Evolutionary conservation across 805 yeast species (phyloP), one percentile per base, ranked within the genome.

Genomic region (Teunomyces cretensis): DNA sequence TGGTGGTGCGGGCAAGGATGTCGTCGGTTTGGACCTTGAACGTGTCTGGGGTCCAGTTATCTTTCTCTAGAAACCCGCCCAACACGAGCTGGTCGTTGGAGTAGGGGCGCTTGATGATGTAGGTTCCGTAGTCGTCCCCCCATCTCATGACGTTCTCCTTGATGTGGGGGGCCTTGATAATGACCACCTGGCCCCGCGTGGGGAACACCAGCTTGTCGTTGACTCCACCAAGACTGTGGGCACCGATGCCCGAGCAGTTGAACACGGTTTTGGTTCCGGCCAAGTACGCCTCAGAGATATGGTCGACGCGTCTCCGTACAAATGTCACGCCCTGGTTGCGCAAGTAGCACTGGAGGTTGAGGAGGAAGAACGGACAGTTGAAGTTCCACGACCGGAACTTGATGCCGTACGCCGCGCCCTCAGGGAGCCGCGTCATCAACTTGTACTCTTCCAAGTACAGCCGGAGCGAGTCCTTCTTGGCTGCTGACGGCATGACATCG

Each of bases 161-260:
- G 48, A 86, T 70, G 53, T 84, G 86, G 2, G 90, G 89, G 0
- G 89, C 88, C 48, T 72, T 76, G 16, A 86, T 73, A 8, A 86
- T 83, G 14, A 86, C 84, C 19, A 86, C 89, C 57, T 87, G 95
- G 4, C 96, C 96, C 47, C 96, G 70, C 0, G 87, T 80, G 6
- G 96, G 92, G 52, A 81, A 84, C 14, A 84, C 77, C 1, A 67
- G 64, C 7, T 66, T 49, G 56, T 88, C 96, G 15, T 68, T 65
- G 13, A 84, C 88, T 9, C 91, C 94, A 6, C 81, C 81, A 5
- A 88, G 65, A 2, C 62, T 58, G 39, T 69, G 70, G 1, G 94
- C 86, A 9, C 90, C 87, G 15, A 84, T 68, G 6, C 95, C 96
- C 0, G 90, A 74, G 61, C 95, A 86, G 55, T 88, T 88, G 74